Percentiles rank a stretch among this genome's conserved stretches.
phyloP scores from a whole-genome alignment of 768 basidiomycete genomes.

The Hebeloma cylindrosporum region DNA sequence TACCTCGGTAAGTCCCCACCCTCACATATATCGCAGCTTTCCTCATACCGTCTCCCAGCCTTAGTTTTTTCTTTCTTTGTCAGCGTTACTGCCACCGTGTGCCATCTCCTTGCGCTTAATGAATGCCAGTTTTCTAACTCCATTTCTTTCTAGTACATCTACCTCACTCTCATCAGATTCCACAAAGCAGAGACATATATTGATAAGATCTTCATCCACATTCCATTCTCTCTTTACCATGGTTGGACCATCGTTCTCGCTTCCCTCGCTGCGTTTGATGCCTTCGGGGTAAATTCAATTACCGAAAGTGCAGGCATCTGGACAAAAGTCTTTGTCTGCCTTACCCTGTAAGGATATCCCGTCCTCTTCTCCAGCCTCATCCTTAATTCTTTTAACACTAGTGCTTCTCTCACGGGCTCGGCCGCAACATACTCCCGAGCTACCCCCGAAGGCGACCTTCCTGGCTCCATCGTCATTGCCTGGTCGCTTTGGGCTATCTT shows the following conservation, averaged over 20 bases:
- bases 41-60: conserved; percentile 41
- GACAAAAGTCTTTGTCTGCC: conserved; percentile 96
- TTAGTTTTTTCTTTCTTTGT: conserved; percentile 90
- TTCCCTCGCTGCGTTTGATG: conserved; percentile 80
- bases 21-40: conserved; percentile 2
- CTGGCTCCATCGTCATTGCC: conserved; percentile 86
- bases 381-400: conserved; percentile 26
- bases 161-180: conserved; percentile 91
- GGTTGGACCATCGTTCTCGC: conserved; percentile 89
- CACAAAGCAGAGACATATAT: conserved; percentile 60
- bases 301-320: conserved; percentile 71
- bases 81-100: conserved; percentile 62
- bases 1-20: conserved; percentile 65
- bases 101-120: conserved; percentile 20
- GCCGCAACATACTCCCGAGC: conserved; percentile 95
- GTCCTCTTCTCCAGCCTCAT: conserved; percentile 4
- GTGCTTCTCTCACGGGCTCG: conserved; percentile 90
- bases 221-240: conserved; percentile 95
- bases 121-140: conserved; percentile 28
- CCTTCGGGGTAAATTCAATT: conserved; percentile 80
- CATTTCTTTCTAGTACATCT: conserved; percentile 74
- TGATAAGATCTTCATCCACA: conserved; percentile 90
- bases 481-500: conserved; percentile 95
- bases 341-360: conserved; percentile 65
- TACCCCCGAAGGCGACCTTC: conserved; percentile 85